Base-by-base conservation (phyloP, 192 early-diverging fungal species). In the Entomortierella beljakovae region DNA sequence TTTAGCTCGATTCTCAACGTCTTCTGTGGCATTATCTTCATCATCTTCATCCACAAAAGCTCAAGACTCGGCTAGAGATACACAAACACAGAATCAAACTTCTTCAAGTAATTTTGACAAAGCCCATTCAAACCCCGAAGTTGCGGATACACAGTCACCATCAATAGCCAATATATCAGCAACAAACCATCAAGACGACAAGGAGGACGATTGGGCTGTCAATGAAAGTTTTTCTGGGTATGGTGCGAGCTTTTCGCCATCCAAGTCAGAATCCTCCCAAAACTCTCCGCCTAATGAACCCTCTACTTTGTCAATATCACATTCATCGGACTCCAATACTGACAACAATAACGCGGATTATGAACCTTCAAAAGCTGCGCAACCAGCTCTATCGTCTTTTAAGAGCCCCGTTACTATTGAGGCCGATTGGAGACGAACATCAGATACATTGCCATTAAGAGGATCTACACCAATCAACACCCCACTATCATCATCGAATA, bases 191-290 rank as follows among this genome's bases (percentile, higher is more conserved):
- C 32, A 56, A 6, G 75, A 79, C 16, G 75, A 79, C 49, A 79
- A 69, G 26, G 75, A 79, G 20, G 75, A 79, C 38, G 67, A 46
- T 20, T 79, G 75, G 75, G 75, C 75, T 16, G 62, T 79, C 26
- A 79, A 79, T 34, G 75, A 79, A 50, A 70, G 75, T 28, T 79
- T 65, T 43, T 70, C 75, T 22, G 75, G 75, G 16, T 66, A 77
- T 25, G 50, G 64, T 37, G 57, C 50, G 15, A 42, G 35, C 22
- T 22, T 13, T 25, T 49, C 40, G 1, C 6, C 56, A 18, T 49
- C 66, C 4, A 15, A 31, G 8, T 34, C 61, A 20, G 32, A 33
- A 48, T 16, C 61, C 33, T 48, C 51, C 50, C 37, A 40, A 9
- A 40, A 40, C 37, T 40, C 37, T 40, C 37, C 6, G 37, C 13